Percentiles rank a stretch among this genome's conserved stretches.
Conservation (phyloP, 2,329 filamentous ascomycete species). For the Penicillium sp. region DNA sequence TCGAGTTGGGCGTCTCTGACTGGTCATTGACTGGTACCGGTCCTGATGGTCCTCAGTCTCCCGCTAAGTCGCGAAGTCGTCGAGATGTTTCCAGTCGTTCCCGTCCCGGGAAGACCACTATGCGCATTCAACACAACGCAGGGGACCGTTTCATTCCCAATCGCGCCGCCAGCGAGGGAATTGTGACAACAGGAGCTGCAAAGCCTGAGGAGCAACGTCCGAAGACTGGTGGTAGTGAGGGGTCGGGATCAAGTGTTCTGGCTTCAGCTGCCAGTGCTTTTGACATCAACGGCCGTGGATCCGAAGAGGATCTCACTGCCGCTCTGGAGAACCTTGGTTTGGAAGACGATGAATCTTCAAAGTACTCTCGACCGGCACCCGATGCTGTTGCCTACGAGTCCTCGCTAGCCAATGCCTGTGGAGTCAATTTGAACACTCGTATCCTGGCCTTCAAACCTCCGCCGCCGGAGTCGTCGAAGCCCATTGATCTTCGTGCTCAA, state of each 20-base stretch:
- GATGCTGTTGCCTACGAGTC: constrained; percentile 89
- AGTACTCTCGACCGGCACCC: constrained; percentile 73
- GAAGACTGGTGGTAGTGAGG: constrained; percentile 66
- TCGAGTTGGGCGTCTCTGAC: constrained; percentile 89
- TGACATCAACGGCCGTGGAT: constrained; percentile 56
- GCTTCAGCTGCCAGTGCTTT: constrained; percentile 67
- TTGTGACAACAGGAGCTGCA: constrained; percentile 72
- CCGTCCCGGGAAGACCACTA: constrained; percentile 64
- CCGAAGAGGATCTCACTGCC: constrained; percentile 69
- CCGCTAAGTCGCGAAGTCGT: constrained; percentile 55
- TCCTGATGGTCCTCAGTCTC: constrained; percentile 51
- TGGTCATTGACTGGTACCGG: constrained; percentile 86
- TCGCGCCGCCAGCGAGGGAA: constrained; percentile 80
- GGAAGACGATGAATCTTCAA: constrained; percentile 63
- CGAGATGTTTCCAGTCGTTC: constrained; percentile 51
- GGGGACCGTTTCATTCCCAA: constrained; percentile 96
- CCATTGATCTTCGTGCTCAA: constrained; percentile 92
- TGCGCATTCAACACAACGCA: constrained; percentile 63
- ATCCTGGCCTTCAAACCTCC: constrained; percentile 98
- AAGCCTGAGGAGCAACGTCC: constrained; percentile 80
- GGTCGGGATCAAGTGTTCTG: constrained; percentile 72
- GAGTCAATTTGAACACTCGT: constrained; percentile 85
- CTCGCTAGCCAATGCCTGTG: constrained; percentile 83
- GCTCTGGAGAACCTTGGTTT: constrained; percentile 77
- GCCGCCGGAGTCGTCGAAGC: constrained; percentile 95